A percentile compares a stretch with the other conserved stretches of the same genome.
phyloP scores from a whole-genome alignment of 2,329 filamentous ascomycete genomes.

The Cercospora sojina region DNA sequence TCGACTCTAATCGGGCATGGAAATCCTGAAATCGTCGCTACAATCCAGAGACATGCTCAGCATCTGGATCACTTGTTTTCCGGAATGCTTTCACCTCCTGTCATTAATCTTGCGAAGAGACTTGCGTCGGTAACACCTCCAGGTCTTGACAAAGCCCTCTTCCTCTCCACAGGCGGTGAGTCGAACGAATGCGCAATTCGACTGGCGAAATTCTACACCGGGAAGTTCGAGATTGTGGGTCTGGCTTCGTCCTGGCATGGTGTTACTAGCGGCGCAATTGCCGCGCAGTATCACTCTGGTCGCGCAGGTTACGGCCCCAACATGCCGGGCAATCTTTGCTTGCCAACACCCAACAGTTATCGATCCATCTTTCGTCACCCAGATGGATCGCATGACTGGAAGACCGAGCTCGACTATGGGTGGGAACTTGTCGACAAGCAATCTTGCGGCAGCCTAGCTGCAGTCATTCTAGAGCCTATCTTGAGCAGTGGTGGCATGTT shows the following conservation, averaged over 20 bases:
- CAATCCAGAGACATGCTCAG: conserved; percentile 50
- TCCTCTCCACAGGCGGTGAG: conserved; percentile 59
- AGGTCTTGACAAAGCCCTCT: conserved; percentile 56
- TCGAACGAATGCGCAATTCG: conserved; percentile 61
- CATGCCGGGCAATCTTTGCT: conserved; percentile 52
- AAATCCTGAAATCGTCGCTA: conserved; percentile 58
- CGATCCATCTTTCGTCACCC: not conserved
- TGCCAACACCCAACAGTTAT: not conserved
- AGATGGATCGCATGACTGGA: not conserved
- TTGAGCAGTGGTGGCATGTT: conserved; percentile 61
- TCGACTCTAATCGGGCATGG: conserved; percentile 59
- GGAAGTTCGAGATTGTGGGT: conserved; percentile 64
- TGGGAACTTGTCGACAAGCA: conserved; percentile 37
- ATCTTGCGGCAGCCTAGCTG: conserved; percentile 61
- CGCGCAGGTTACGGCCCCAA: conserved; percentile 48
- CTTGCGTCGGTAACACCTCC: conserved; percentile 52
- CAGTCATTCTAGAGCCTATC: conserved; percentile 63
- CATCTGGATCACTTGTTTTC: conserved; percentile 60
- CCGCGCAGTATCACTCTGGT: conserved; percentile 56
- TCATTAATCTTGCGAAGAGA: conserved; percentile 55
- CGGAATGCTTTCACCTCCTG: conserved; percentile 59
- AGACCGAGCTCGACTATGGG: not conserved
- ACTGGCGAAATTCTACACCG: conserved; percentile 63
- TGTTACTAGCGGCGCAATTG: conserved; percentile 55
- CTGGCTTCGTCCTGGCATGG: conserved; percentile 62